phyloP scores from a whole-genome alignment of 2,329 filamentous ascomycete genomes.

The Celoporthe dispersa region DNA sequence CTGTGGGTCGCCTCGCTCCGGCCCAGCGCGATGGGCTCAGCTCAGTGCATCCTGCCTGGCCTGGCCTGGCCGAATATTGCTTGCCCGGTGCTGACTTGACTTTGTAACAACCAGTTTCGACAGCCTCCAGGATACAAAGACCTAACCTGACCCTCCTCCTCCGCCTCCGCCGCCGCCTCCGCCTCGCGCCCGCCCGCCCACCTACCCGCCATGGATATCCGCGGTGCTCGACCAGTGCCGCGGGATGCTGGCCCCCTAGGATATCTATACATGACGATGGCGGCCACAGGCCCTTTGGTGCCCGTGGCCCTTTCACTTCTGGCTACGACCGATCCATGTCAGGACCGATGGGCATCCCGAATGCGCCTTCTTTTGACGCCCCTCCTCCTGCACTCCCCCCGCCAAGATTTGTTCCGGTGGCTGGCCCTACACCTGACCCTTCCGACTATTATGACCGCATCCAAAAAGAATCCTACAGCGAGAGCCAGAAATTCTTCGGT shows the following conservation, averaged over 20 bases:
- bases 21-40: background rate
- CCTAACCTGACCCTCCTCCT: background rate
- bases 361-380: constrained; percentile 39
- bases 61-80: constrained; percentile 2
- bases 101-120: constrained; percentile 5
- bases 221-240: constrained; percentile 26
- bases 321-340: constrained; percentile 23
- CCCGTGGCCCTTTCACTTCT: constrained; percentile 22
- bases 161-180: background rate
- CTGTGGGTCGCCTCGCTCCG: constrained; percentile 3
- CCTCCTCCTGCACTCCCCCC: constrained; percentile 53
- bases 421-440: constrained; percentile 39
- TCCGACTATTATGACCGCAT: constrained; percentile 31
- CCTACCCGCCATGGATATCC: constrained; percentile 27
- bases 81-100: constrained; percentile 11
- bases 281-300: constrained; percentile 22
- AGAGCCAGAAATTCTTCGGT: constrained; percentile 36
- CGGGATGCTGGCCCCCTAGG: constrained; percentile 20
- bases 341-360: constrained; percentile 49
- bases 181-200: background rate
- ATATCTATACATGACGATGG: constrained; percentile 28
- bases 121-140: background rate
- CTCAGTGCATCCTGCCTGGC: background rate
- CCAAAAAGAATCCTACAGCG: constrained; percentile 36
- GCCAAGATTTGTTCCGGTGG: constrained; percentile 44